These are phyloP conservation scores for Uncinocarpus reesii DNA, from an alignment of 2,329 filamentous ascomycete species.

Conservation along the genomic window DNA sequence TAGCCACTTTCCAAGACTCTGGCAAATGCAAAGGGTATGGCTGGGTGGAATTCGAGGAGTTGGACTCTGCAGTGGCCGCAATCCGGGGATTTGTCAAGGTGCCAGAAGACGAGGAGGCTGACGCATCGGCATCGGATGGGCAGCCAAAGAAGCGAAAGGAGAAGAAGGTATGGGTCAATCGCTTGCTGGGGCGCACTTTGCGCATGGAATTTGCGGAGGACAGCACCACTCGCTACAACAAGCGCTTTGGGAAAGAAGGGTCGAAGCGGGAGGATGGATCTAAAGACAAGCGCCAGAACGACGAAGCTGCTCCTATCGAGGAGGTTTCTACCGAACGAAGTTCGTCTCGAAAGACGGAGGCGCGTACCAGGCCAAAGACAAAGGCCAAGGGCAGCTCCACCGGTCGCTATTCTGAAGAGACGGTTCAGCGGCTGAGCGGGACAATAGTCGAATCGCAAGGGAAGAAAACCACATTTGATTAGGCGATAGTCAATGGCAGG, in stretches of 20 bases:
- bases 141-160: conserved; percentile 47
- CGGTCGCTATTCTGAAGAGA: conserved; percentile 38
- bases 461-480: conserved; percentile 75
- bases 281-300: conserved; percentile 13
- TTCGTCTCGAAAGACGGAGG: conserved; percentile 22
- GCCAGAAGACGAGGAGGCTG: conserved; percentile 37
- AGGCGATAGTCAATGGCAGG: conserved; percentile 15
- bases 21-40: conserved; percentile 97
- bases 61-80: conserved; percentile 62
- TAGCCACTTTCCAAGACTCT: conserved; percentile 91
- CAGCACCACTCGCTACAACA: conserved; percentile 78
- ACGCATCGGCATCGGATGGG: conserved; percentile 40
- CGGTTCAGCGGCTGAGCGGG: conserved; percentile 59
- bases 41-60: conserved; percentile 81
- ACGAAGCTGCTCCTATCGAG: conserved; percentile 12
- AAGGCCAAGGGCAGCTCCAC: conserved; percentile 26
- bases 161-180: conserved; percentile 69
- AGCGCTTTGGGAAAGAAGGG: conserved; percentile 73
- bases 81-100: conserved; percentile 73
- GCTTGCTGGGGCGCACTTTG: conserved; percentile 65
- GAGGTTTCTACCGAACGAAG: conserved; percentile 9
- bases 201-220: conserved; percentile 93
- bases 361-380: conserved; percentile 29
- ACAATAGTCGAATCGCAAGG: conserved; percentile 68
- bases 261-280: conserved; percentile 30